A percentile compares a stretch with the other conserved stretches of the same genome.
phyloP scores from a whole-genome alignment of 176 grass and related monocot genomes.

The Oryza longistaminata region DNA sequence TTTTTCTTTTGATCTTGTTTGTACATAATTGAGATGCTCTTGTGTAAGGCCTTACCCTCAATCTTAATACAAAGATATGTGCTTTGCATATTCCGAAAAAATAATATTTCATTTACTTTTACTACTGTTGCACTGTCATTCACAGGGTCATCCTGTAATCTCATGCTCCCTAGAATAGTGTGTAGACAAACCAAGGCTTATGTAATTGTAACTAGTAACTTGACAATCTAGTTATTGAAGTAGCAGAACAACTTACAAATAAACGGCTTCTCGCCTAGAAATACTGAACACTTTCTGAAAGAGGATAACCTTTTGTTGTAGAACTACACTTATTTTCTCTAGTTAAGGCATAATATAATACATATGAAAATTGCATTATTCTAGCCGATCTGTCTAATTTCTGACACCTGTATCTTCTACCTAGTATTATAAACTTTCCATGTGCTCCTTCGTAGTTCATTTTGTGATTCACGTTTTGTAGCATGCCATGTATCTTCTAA shows the following conservation, averaged over 20 bases:
- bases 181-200: not conserved
- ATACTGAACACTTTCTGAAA: not conserved
- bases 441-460: not conserved
- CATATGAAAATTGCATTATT: not conserved
- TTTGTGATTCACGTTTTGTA: not conserved
- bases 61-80: too few species aligned
- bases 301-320: not conserved
- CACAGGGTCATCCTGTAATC: not conserved
- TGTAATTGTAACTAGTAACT: not conserved
- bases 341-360: not conserved
- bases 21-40: too few species aligned
- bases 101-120: not conserved
- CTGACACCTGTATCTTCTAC: not conserved
- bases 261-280: not conserved
- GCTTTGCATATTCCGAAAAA: too few species aligned
- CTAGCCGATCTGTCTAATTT: not conserved
- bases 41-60: too few species aligned
- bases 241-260: not conserved
- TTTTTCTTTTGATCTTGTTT: too few species aligned
- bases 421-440: not conserved
- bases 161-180: not conserved
- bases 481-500: conserved; percentile 1
- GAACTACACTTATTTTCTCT: not conserved
- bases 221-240: not conserved
- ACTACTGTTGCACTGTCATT: not conserved